Evolutionary conservation across 257 asterid species (phyloP), one percentile per base, ranked within the genome.

Genomic region (Nyctanthes arbortristis): DNA sequence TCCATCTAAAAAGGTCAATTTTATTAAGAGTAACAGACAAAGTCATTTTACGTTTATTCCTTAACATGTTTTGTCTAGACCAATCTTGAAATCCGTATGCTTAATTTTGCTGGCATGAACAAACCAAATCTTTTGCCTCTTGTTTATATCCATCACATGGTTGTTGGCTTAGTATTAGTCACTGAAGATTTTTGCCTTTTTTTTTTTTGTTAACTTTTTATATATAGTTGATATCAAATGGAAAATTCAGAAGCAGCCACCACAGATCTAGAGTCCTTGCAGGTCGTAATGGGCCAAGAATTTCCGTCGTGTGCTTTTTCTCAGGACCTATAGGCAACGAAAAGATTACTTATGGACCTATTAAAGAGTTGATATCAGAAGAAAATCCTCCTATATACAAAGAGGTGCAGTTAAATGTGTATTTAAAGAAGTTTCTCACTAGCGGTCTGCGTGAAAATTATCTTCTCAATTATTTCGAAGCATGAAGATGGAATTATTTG

Each of bases 241-340:
- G 83, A 59, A 70, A 40, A 37, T 86, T 81, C 29, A 64, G 3
- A 31, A 84, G 88, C 52, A 71, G 33, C 13, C 61, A 71, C 59
- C 92, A 86, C 33, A 57, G n/a, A n/a, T n/a, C n/a, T n/a, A n/a
- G 89, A 72, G 89, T 58, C 6, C 32, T 71, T 8, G 83, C 86
- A 16, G 82, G 63, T 24, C 4, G 27, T 20, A 33, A 24, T 1
- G 88, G 88, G 11, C 88, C 92, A 34, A 80, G 88, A 69, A 71
- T 87, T 22, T 87, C 89, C 0, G 75, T 81, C 59, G 88, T 86
- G 6, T 63, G 82, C 72, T 87, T 84, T 28, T 70, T 74, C 27
- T 47, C 73, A 4, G 72, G 69, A 35, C 47, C 75, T 43, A 5
- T 59, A 30, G 10, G 3, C 66, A 28, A 39, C 33, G 69, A 7